These are phyloP conservation scores for Primulina eburnea DNA, from an alignment of 257 asterid species.

Conservation along the genomic window DNA sequence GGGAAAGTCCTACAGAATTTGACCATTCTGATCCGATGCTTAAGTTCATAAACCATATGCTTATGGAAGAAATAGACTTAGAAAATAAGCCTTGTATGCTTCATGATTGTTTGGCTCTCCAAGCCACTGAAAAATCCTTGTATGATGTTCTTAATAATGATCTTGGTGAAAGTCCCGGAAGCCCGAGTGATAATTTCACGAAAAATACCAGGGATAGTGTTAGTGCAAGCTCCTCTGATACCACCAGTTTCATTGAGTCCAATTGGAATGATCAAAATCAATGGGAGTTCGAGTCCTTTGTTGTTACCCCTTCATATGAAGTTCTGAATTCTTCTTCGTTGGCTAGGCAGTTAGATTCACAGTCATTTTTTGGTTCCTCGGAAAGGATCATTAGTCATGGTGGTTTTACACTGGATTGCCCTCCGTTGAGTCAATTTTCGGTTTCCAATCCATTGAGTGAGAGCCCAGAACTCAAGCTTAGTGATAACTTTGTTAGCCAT, in stretches of 20 bases:
- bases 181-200: conserved; percentile 20
- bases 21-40: conserved; percentile 55
- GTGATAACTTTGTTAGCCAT: background rate
- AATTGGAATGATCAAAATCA: background rate
- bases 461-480: background rate
- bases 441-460: background rate
- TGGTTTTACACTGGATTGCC: conserved; percentile 1
- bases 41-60: conserved; percentile 56
- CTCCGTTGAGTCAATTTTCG: background rate
- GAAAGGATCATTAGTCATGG: background rate
- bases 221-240: conserved; percentile 20
- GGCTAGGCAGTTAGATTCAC: conserved; percentile 8
- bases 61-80: conserved; percentile 73
- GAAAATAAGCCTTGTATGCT: conserved; percentile 67
- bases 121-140: conserved; percentile 71
- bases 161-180: conserved; percentile 13
- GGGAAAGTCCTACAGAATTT: conserved; percentile 24
- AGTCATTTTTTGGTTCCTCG: background rate
- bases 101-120: conserved; percentile 62
- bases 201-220: conserved; percentile 26
- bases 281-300: conserved; percentile 16
- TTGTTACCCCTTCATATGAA: conserved; percentile 3
- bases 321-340: conserved; percentile 4
- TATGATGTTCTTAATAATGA: conserved; percentile 49
- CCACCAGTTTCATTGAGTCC: conserved; percentile 27